Base-by-base conservation (phyloP, 257 asterid genomes). In the Nicotiana knightiana region DNA sequence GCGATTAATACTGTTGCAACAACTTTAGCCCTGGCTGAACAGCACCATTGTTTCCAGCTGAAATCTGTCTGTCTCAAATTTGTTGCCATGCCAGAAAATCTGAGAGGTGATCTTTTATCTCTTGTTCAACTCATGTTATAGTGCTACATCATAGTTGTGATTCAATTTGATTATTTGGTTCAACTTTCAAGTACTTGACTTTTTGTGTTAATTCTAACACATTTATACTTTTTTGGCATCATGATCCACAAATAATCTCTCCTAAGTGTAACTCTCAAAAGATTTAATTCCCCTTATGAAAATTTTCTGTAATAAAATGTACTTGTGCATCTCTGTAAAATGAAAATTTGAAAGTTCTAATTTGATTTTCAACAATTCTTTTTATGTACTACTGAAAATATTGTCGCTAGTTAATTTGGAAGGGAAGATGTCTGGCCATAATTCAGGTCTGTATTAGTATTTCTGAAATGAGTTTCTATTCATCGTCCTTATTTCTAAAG, bases 1-100 rank as follows among this genome's bases (percentile, higher is more conserved):
- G 97, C 99, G 57, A 94, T 96, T 53, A 96, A 96, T 81, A 94
- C 98, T 82, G 98, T 96, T 84, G 99, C 99, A 35, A 96, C 98
- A 13, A 96, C 99, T 15, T 88, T 96, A 76, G 99, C 99, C 76
- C 86, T 96, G 86, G 98, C 99, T 6, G 99, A 96, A 86, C 99
- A 96, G 77, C 99, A 96, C 83, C 99, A 94, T 63, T 94, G 97
- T 87, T 91, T 90, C 88, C 97, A 91, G 91, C 91, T 96, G 81
- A 96, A 96, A 90, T 86, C 91, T 68, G 93, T 88, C 54, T 96
- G 99, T 83, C 94, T 96, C 70, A 93, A 93, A 85, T 96, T 94
- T 82, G 95, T 92, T 46, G 96, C 97, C 24, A 54, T 70, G 93
- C 94, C 93, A 35, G 96, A 91, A 87, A 96, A 94, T 88, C 99